Base-by-base conservation (phyloP, 306 rosid genomes). In the Herpetospermum pedunculosum region DNA sequence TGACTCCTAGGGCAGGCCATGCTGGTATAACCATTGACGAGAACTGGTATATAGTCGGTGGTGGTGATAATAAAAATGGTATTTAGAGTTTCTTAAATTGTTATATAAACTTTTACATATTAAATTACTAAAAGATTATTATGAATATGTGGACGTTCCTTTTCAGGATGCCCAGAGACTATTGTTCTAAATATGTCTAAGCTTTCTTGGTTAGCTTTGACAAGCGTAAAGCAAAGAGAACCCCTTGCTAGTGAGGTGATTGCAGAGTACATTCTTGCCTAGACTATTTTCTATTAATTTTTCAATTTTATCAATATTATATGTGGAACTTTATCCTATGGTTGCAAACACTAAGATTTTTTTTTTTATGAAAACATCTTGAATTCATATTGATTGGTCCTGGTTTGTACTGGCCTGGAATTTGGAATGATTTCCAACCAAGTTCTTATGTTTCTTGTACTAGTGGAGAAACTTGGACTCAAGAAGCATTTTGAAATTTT, bases 171-270 rank as follows among this genome's bases (percentile, higher is more conserved):
- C 88, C 88, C 91, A 2, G 96, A 91, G 83, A 95, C 97, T 52
- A 80, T 95, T 77, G 76, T 84, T 64, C 84, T 95, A 43, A 84
- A 89, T 88, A 91, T 91, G 99, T 86, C 97, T 70, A 95, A 85
- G 84, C 89, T 89, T 46, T 94, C 87, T 49, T 95, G 97, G 99
- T 84, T 92, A 68, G 96, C 81, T 28, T 77, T 89, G 83, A 81
- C 95, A 38, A 82, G 74, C 62, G 97, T 89, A 80, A 87, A 87
- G 86, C 92, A 80, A 70, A 89, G 92, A 65, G 94, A 88, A 89
- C 91, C 96, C 41, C 99, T 95, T 69, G 90, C 99, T 76, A 95
- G 97, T 78, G 99, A 95, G 97, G 99, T 95, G 76, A 79, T 80
- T 83, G 50, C 85, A 67, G 53, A 76, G 59, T 68, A 60, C 79